Percentiles rank a stretch among this genome's conserved stretches.
Conservation (phyloP, 805 yeast species). For the Wickerhamiella domercqiae region DNA sequence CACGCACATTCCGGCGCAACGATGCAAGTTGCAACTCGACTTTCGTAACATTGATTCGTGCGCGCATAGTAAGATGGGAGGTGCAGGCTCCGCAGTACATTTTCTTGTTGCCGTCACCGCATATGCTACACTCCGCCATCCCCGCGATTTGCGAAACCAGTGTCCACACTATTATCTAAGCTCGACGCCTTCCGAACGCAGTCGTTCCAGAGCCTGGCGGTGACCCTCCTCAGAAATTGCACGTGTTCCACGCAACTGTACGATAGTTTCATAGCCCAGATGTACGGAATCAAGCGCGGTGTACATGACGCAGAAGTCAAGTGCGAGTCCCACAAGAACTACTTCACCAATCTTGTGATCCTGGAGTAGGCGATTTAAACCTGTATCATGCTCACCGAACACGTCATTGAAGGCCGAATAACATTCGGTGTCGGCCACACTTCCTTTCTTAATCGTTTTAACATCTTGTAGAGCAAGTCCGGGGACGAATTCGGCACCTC, state of each 20-base stretch:
- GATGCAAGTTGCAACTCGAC: slow-evolving; percentile 12
- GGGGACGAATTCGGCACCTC: slow-evolving; percentile 49
- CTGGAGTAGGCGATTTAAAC: slow-evolving; percentile 35
- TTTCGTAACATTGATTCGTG: slow-evolving; percentile 17
- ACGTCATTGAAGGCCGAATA: slow-evolving; percentile 77
- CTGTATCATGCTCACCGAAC: slow-evolving; percentile 61
- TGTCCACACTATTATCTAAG: neutral
- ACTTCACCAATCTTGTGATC: slow-evolving; percentile 40
- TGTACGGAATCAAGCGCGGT: slow-evolving; percentile 56
- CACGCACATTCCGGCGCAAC: slow-evolving; percentile 8
- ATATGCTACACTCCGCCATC: slow-evolving; percentile 16
- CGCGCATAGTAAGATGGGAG: slow-evolving; percentile 11
- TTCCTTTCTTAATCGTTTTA: slow-evolving; percentile 56
- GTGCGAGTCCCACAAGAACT: slow-evolving; percentile 67
- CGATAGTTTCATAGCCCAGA: slow-evolving; percentile 48
- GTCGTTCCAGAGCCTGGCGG: slow-evolving; percentile 2
- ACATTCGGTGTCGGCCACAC: slow-evolving; percentile 56
- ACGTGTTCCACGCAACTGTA: slow-evolving; percentile 40
- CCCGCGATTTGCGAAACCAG: neutral
- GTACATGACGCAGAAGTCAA: slow-evolving; percentile 70
- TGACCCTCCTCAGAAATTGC: slow-evolving; percentile 30
- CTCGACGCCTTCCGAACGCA: slow-evolving; percentile 8
- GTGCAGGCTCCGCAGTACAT: slow-evolving; percentile 18
- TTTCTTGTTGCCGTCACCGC: slow-evolving; percentile 13
- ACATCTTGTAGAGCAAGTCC: slow-evolving; percentile 29